Evolutionary conservation across 371 early-diverging fungal species (phyloP).

Genomic region (Blakeslea trispora): DNA sequence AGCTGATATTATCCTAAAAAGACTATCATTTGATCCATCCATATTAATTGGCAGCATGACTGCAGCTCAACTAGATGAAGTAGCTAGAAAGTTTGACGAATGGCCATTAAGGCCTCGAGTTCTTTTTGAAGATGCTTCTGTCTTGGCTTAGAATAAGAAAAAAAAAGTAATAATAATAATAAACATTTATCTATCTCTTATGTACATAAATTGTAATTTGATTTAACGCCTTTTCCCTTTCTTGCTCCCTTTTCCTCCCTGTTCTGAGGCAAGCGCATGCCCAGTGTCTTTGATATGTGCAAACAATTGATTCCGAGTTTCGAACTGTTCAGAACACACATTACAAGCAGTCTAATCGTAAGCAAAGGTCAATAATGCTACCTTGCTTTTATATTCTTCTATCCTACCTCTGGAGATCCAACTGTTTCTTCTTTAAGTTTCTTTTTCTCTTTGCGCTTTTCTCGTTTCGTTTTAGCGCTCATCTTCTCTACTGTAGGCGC

Average conservation of each 20-base stretch:
- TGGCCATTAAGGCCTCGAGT: constrained; percentile 62
- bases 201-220: too few relatives aligned
- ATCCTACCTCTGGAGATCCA: constrained; percentile 20
- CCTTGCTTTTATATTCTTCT: background rate
- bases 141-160: constrained; percentile 13
- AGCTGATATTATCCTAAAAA: constrained; percentile 59
- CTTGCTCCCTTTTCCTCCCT: constrained; percentile 11
- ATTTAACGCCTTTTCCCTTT: constrained; percentile 19
- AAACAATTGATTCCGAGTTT: constrained; percentile 72
- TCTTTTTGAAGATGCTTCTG: constrained; percentile 42
- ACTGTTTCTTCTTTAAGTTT: constrained; percentile 47
- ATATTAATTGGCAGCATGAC: constrained; percentile 53
- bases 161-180: too few relatives aligned
- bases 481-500: constrained; percentile 38
- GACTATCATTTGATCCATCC: constrained; percentile 54
- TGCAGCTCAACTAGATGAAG: constrained; percentile 56
- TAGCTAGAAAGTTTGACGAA: constrained; percentile 61
- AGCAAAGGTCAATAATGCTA: too few relatives aligned
- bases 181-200: too few relatives aligned
- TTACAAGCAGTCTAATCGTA: constrained; percentile 52
- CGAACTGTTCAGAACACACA: constrained; percentile 63
- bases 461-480: constrained; percentile 44
- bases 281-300: constrained; percentile 72
- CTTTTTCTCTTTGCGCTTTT: constrained; percentile 52
- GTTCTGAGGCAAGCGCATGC: constrained; percentile 60